phyloP scores from a whole-genome alignment of 495 filamentous ascomycete genomes.

The Daldinia bambusicola region DNA sequence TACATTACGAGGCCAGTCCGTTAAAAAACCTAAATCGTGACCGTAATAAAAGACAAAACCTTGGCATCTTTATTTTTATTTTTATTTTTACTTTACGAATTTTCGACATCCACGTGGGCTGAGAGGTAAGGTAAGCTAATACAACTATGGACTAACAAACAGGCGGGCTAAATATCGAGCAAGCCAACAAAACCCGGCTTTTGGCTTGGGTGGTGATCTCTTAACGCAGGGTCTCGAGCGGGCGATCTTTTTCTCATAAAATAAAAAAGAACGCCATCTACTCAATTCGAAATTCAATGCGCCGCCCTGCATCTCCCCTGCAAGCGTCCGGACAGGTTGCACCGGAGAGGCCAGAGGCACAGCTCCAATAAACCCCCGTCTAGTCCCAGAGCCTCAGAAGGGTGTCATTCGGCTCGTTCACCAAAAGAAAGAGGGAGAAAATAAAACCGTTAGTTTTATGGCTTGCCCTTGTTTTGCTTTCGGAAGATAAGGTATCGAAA shows the following conservation, averaged over 20 bases:
- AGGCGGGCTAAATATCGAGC: neutral
- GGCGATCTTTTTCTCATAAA: constrained; percentile 26
- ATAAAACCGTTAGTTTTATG: neutral
- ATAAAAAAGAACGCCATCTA: constrained; percentile 3
- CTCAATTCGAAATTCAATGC: constrained; percentile 25
- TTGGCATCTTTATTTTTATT: constrained; percentile 5
- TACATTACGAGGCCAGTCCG: constrained; percentile 29
- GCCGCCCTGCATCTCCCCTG: constrained; percentile 15
- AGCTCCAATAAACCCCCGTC: constrained; percentile 8
- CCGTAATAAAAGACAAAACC: constrained; percentile 15
- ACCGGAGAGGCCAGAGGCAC: constrained; percentile 24
- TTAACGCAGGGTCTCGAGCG: constrained; percentile 19
- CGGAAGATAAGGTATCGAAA: constrained; percentile 19
- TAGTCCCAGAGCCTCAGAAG: constrained; percentile 42
- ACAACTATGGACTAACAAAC: neutral
- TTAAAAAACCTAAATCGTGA: constrained; percentile 29
- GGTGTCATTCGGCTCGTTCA: constrained; percentile 8
- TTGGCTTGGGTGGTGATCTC: constrained; percentile 24
- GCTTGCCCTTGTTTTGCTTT: constrained; percentile 29
- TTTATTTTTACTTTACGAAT: constrained; percentile 4
- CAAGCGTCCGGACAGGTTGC: constrained; percentile 17
- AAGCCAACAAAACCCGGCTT: neutral
- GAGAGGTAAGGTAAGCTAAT: neutral
- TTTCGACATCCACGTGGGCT: constrained; percentile 13
- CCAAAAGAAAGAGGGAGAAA: neutral